Base-by-base conservation (phyloP, 2,329 filamentous ascomycete genomes). In the Clarireedia paspali region DNA sequence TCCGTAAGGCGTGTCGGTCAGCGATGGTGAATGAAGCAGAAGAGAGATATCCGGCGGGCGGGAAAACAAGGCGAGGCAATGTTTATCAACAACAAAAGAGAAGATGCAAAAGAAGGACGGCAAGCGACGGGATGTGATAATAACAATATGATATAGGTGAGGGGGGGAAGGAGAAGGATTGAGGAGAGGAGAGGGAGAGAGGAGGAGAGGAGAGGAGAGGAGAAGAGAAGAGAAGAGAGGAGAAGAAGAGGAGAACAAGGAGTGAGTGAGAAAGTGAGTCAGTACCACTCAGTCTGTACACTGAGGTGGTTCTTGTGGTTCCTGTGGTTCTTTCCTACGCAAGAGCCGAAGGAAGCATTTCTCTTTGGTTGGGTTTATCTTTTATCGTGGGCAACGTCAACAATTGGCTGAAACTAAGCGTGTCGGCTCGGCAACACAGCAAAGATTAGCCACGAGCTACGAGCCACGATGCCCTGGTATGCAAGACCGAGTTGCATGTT, bases 401-500 rank as follows among this genome's bases (percentile, higher is more conserved):
- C 45, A 54, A 49, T 40, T 23, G 44, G 45, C n/a, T 48, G 51
- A 9, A 15, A 36, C n/a, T 20, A 40, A 49, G 34, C 20, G 23
- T 38, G 51, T 54, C 51, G 51, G 26, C 51, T n/a, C 24, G 48
- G 51, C 51, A 54, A 53, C 51, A 40, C 15, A 42, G 39, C 30
- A 1, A 34, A n/a, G 15, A 42, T 42, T n/a, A 42, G 39, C 39
- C 39, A 34, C 30, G 10, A 4, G 20, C 20, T 20, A 20, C 20
- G 20, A 42, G 39, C 39, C 39, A 34, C 30, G 10, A 4, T 34
- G 30, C 30, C 30, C 30, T 34, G 30, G 30, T 12, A 34, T 34
- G 5, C 27, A 30, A 30, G 27, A 30, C 27, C 7, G 10, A 27
- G 10, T 9, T 30, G 6, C 2, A 30, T 30, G 27, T 9, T 6